Conservation (phyloP, 2,329 filamentous ascomycete species). For the Penicillium verrucosum region DNA sequence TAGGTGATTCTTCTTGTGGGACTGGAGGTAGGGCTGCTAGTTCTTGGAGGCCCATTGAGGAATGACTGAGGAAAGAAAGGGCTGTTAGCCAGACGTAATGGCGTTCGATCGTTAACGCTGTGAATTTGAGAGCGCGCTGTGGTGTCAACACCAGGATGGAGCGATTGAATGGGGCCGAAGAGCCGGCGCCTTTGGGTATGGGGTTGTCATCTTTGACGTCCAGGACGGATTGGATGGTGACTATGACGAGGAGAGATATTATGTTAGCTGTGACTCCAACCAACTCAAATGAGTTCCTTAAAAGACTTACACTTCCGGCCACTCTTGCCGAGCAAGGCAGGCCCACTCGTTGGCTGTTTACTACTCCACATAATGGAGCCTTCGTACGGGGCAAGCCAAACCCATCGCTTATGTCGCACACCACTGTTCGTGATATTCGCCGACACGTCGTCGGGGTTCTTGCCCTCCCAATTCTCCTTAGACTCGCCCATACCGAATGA, state of each 20-base stretch:
- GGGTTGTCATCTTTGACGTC: constrained; percentile 95
- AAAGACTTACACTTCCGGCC: constrained; percentile 80
- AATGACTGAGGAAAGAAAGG: constrained; percentile 90
- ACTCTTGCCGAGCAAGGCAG: constrained; percentile 86
- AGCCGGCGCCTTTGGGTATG: constrained; percentile 64
- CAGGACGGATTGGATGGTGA: constrained; percentile 90
- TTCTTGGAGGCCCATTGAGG: constrained; percentile 74
- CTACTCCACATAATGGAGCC: constrained; percentile 96
- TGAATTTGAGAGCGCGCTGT: constrained; percentile 92
- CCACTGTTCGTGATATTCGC: constrained; percentile 65
- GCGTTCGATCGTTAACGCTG: constrained; percentile 73
- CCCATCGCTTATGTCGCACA: constrained; percentile 89
- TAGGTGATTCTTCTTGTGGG: constrained; percentile 39
- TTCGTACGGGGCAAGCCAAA: constrained; percentile 97
- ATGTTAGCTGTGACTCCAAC: constrained; percentile 1
- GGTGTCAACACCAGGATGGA: constrained; percentile 95
- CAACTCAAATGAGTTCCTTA: background rate
- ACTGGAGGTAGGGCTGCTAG: constrained; percentile 59
- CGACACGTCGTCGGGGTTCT: constrained; percentile 64
- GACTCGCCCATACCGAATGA: constrained; percentile 72
- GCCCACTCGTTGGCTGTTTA: constrained; percentile 88
- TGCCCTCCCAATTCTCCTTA: constrained; percentile 49
- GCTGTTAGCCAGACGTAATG: constrained; percentile 96
- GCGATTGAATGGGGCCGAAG: constrained; percentile 69
- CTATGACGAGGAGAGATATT: constrained; percentile 46